Conservation (phyloP, 495 filamentous ascomycete genomes). For the Xylaria venustula region DNA sequence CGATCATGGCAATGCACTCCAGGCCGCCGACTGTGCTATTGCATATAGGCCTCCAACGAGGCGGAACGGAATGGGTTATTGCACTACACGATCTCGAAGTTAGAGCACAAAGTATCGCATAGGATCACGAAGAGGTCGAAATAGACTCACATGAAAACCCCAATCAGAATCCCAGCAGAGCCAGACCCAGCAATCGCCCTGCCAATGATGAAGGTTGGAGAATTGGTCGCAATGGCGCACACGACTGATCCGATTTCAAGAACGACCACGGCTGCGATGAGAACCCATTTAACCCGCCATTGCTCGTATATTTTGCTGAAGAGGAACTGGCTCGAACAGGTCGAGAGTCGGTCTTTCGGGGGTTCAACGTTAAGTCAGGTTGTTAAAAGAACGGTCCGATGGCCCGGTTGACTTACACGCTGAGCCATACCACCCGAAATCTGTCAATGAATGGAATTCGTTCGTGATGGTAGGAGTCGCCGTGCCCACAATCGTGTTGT, state of each 20-base stretch:
- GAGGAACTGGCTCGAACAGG: constrained; percentile 10
- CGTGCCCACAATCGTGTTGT: constrained; percentile 4
- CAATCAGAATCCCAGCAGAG: constrained; percentile 25
- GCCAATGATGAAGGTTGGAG: constrained; percentile 43
- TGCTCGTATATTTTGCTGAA: constrained; percentile 19
- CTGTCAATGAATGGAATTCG: constrained; percentile 37
- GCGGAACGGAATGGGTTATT: constrained; percentile 1
- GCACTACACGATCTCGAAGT: background rate
- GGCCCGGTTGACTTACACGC: constrained; percentile 1
- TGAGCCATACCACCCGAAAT: constrained; percentile 51
- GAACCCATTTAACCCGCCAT: constrained; percentile 13
- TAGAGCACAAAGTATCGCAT: background rate
- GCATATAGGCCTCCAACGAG: constrained; percentile 4
- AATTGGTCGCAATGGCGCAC: constrained; percentile 47
- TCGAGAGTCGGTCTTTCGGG: background rate
- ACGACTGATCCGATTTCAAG: constrained; percentile 46
- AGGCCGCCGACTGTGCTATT: constrained; percentile 1
- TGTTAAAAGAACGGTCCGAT: background rate
- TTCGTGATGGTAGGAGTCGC: constrained; percentile 35
- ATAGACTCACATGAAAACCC: background rate
- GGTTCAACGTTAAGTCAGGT: background rate
- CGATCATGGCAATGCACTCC: constrained; percentile 10
- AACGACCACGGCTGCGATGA: constrained; percentile 3
- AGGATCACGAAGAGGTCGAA: background rate
- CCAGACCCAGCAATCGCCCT: constrained; percentile 49